Evolutionary conservation across 2,329 filamentous ascomycete species (phyloP).

Genomic region (Grosmannia serpens): DNA sequence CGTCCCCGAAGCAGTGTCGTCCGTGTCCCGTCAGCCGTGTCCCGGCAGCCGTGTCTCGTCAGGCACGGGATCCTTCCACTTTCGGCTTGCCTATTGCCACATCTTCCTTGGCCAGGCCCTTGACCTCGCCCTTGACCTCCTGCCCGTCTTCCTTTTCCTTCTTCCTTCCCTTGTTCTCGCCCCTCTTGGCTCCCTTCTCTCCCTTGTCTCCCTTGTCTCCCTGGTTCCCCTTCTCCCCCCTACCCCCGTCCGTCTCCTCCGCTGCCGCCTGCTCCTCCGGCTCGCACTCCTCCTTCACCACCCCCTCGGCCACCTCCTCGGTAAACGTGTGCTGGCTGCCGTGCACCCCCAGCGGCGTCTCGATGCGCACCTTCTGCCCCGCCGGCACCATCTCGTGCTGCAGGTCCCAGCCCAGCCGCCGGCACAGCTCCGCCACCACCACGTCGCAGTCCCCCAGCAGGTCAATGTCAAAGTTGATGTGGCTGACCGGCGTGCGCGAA

Average conservation of each 20-base stretch:
- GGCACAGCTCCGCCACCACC: constrained; percentile 76
- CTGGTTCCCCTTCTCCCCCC: neutral
- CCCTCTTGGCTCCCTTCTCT: neutral
- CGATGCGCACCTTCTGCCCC: constrained; percentile 48
- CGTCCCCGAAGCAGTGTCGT: too few relatives aligned
- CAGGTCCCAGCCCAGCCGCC: constrained; percentile 68
- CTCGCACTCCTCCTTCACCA: neutral
- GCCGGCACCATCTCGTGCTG: constrained; percentile 73
- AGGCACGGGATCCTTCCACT: too few relatives aligned
- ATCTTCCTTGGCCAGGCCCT: neutral
- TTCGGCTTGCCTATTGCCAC: neutral
- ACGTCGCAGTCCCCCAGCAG: constrained; percentile 91
- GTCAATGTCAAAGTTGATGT: constrained; percentile 94
- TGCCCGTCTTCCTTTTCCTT: neutral
- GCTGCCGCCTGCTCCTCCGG: neutral
- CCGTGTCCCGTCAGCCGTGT: too few relatives aligned
- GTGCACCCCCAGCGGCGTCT: constrained; percentile 31
- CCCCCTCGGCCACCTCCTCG: constrained; percentile 5
- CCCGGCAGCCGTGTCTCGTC: too few relatives aligned
- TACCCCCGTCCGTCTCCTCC: neutral
- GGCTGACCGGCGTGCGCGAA: constrained; percentile 68
- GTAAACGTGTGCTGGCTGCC: constrained; percentile 32
- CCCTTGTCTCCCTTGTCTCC: neutral
- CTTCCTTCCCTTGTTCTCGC: neutral
- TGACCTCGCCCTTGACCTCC: neutral